These are phyloP conservation scores for Suillus spraguei DNA, from an alignment of 768 basidiomycete genomes.

Conservation along the genomic window DNA sequence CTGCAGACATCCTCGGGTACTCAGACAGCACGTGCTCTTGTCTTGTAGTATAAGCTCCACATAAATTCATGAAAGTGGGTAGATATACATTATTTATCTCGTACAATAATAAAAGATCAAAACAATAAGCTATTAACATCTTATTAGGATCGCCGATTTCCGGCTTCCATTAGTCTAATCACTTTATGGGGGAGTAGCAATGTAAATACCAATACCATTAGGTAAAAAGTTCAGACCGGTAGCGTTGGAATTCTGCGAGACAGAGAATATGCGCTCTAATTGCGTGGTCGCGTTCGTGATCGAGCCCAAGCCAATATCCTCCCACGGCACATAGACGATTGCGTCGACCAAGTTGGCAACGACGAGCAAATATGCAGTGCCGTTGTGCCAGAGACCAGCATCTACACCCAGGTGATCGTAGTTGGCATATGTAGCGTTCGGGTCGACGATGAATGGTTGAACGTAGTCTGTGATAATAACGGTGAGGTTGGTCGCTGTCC, in stretches of 20 bases:
- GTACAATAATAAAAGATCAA: neutral
- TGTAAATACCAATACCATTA: slow-evolving; percentile 27
- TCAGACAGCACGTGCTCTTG: too few relatives aligned
- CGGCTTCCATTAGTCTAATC: too few relatives aligned
- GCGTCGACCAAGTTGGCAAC: slow-evolving; percentile 15
- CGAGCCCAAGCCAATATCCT: slow-evolving; percentile 17
- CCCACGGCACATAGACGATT: slow-evolving; percentile 20
- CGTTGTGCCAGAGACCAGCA: slow-evolving; percentile 24
- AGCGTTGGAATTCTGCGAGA: slow-evolving; percentile 16
- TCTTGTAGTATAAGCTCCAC: neutral
- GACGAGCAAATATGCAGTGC: slow-evolving; percentile 27
- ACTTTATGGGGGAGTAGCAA: slow-evolving; percentile 10
- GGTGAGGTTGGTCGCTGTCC: slow-evolving; percentile 16
- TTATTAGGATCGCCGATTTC: neutral
- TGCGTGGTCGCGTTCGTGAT: slow-evolving; percentile 23
- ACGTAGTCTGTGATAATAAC: slow-evolving; percentile 10
- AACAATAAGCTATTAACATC: neutral
- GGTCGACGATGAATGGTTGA: slow-evolving; percentile 26
- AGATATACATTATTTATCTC: neutral
- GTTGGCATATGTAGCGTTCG: slow-evolving; percentile 10
- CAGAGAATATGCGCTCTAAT: slow-evolving; percentile 20
- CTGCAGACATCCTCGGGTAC: neutral
- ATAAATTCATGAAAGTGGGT: neutral
- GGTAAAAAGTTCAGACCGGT: slow-evolving; percentile 24
- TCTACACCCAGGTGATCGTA: slow-evolving; percentile 27